These are phyloP conservation scores for Sphenostylis stenocarpa DNA, from an alignment of 306 rosid genomes.

Conservation along the genomic window DNA sequence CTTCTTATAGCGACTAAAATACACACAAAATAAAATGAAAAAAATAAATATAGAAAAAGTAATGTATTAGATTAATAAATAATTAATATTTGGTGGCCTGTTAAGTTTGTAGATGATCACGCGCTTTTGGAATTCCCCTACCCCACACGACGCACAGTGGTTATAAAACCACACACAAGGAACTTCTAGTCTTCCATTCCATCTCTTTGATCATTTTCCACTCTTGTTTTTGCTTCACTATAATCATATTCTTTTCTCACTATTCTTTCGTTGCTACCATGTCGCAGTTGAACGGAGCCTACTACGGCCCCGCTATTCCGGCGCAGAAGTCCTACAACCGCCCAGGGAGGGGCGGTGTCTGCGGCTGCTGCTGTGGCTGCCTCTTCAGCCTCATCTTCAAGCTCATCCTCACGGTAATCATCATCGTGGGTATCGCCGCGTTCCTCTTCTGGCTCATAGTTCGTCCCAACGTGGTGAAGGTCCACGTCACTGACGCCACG, in stretches of 20 bases:
- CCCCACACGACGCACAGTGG: not conserved
- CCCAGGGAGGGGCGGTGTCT: constrained; percentile 48
- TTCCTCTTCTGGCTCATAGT: constrained; percentile 50
- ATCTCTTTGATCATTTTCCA: not conserved
- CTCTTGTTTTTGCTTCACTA: not conserved
- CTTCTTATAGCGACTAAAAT: not conserved
- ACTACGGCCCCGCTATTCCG: constrained; percentile 80
- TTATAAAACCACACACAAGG: not conserved
- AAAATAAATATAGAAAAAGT: not conserved
- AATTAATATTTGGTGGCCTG: not conserved
- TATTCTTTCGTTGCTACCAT: constrained; percentile 37
- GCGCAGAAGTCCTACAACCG: constrained; percentile 53
- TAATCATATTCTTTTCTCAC: not conserved
- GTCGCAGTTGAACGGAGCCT: constrained; percentile 74
- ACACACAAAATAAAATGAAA: not conserved
- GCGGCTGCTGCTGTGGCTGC: constrained; percentile 38
- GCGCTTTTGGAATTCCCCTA: constrained; percentile 13
- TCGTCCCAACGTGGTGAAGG: constrained; percentile 41
- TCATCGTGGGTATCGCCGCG: constrained; percentile 32
- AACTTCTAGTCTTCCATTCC: not conserved
- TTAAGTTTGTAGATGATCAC: not conserved
- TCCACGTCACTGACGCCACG: constrained; percentile 46
- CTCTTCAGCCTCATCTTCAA: constrained; percentile 40
- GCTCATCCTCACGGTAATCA: constrained; percentile 30
- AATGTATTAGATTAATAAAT: too few species aligned